These are phyloP conservation scores for Salix brachista DNA, from an alignment of 345 rosid genomes.

Conservation along the genomic window DNA sequence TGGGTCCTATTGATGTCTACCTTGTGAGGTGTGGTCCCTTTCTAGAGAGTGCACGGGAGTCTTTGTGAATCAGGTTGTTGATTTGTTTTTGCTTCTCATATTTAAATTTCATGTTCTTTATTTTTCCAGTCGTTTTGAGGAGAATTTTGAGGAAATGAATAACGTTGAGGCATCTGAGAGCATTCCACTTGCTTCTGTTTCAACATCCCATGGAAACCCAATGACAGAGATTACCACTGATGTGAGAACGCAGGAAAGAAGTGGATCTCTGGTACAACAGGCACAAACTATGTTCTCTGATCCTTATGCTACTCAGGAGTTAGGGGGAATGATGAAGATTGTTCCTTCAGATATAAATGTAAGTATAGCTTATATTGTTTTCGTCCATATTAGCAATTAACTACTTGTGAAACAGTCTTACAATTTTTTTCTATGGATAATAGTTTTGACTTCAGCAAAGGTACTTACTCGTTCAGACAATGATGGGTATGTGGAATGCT, in stretches of 20 bases:
- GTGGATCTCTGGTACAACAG: constrained; percentile 40
- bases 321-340: constrained; percentile 88
- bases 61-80: neutral
- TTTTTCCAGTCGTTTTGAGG: constrained; percentile 75
- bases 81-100: neutral
- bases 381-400: neutral
- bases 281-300: constrained; percentile 44
- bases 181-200: constrained; percentile 54
- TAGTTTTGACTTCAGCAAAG: neutral
- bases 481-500: neutral
- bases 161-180: constrained; percentile 43
- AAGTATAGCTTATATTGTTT: constrained; percentile 28
- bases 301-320: constrained; percentile 60
- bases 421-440: neutral
- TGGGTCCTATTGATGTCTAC: constrained; percentile 97
- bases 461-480: neutral
- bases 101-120: neutral
- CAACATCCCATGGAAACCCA: constrained; percentile 59
- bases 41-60: neutral
- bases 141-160: constrained; percentile 75
- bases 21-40: constrained; percentile 63
- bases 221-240: constrained; percentile 31
- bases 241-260: constrained; percentile 37
- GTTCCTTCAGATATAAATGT: constrained; percentile 79
- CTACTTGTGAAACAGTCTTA: neutral